These are phyloP conservation scores for Umbilicus rupestris DNA, from an alignment of 164 flowering plant species.

Conservation along the genomic window DNA sequence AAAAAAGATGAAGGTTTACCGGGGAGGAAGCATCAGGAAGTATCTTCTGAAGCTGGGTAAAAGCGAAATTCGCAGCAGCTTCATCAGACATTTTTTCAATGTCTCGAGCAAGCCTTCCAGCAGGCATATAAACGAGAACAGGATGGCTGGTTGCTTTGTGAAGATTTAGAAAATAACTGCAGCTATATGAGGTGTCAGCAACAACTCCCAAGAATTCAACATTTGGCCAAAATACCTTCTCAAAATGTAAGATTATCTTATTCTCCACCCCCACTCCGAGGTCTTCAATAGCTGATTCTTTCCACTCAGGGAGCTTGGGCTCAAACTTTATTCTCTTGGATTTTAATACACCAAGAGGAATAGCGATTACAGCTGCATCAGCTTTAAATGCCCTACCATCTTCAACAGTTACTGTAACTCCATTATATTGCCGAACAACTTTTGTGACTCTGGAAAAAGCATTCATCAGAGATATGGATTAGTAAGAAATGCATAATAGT, in stretches of 20 bases:
- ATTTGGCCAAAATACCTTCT: constrained; percentile 95
- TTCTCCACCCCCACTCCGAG: constrained; percentile 91
- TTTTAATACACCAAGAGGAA: constrained; percentile 85
- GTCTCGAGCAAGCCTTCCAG: constrained; percentile 80
- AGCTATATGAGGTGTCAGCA: constrained; percentile 69
- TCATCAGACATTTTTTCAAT: constrained; percentile 92
- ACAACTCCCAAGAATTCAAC: constrained; percentile 95
- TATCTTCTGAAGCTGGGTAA: constrained; percentile 63
- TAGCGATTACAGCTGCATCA: constrained; percentile 78
- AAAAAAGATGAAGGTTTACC: constrained; percentile 24
- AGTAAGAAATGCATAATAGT: constrained; percentile 6
- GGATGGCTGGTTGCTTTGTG: constrained; percentile 90
- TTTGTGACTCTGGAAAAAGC: constrained; percentile 51
- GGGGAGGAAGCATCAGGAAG: constrained; percentile 84
- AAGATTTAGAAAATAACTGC: constrained; percentile 94
- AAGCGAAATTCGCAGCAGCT: constrained; percentile 83
- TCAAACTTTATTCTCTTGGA: constrained; percentile 57
- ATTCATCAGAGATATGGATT: neutral
- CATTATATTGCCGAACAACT: constrained; percentile 41
- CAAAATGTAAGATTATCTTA: constrained; percentile 78
- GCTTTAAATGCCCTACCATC: constrained; percentile 67
- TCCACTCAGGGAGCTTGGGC: constrained; percentile 87
- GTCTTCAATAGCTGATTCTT: constrained; percentile 70
- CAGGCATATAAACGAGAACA: constrained; percentile 99
- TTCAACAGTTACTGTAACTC: constrained; percentile 75